Conservation (phyloP, 371 early-diverging fungal genomes). For the Rhizopus arrhizus region DNA sequence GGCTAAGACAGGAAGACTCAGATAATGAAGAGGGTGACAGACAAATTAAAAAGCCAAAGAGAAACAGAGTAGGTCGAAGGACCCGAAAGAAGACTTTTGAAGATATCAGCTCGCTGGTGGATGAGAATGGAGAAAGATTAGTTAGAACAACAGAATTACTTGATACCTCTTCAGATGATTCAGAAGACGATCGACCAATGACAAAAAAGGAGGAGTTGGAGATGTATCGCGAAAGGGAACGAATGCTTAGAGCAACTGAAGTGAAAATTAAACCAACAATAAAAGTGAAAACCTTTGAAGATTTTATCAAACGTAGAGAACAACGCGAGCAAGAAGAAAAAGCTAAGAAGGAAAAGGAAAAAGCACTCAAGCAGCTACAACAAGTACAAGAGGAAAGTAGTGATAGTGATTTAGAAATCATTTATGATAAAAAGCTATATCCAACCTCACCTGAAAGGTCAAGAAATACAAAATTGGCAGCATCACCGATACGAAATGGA, state of each 20-base stretch:
- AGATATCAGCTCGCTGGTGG: not conserved
- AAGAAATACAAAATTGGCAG: not conserved
- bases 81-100: conserved; percentile 4
- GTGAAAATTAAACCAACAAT: conserved; percentile 14
- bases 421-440: conserved; percentile 1
- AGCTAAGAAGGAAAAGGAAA: not conserved
- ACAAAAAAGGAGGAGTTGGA: conserved; percentile 21
- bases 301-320: conserved; percentile 11
- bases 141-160: conserved; percentile 18
- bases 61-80: conserved; percentile 13
- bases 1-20: conserved; percentile 2
- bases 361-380: not conserved
- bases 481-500: conserved; percentile 18
- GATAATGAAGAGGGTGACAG: conserved; percentile 9
- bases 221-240: conserved; percentile 25
- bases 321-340: conserved; percentile 1
- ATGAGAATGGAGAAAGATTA: conserved; percentile 28
- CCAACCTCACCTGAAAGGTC: conserved; percentile 17
- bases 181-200: conserved; percentile 5
- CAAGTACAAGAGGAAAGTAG: not conserved
- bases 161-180: conserved; percentile 4
- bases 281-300: conserved; percentile 22
- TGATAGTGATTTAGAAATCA: conserved; percentile 26
- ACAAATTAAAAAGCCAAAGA: not conserved
- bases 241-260: conserved; percentile 16